phyloP scores from a whole-genome alignment of 2,329 filamentous ascomycete genomes.

The Meredithiella fracta region DNA sequence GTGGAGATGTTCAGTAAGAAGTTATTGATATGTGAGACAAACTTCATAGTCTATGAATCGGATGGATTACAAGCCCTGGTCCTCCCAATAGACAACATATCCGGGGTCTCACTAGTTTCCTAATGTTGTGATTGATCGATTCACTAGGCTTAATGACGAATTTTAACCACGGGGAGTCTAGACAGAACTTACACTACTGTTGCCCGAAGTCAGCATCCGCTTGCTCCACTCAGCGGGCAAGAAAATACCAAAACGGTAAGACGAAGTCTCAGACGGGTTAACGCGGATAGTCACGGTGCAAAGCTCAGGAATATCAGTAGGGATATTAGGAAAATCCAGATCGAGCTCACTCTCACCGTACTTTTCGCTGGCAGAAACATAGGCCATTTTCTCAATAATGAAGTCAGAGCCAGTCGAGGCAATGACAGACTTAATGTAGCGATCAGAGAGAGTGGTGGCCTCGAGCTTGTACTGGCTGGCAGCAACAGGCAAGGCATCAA shows the following conservation, averaged over 20 bases:
- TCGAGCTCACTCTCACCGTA: constrained; percentile 18
- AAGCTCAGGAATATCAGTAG: constrained; percentile 20
- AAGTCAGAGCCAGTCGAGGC: not conserved
- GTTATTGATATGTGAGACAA: not conserved
- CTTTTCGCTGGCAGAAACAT: constrained; percentile 15
- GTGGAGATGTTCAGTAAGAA: not conserved
- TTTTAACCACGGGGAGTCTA: not conserved
- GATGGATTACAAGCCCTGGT: not conserved
- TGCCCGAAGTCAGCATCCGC: constrained; percentile 21
- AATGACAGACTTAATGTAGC: not conserved
- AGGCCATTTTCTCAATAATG: constrained; percentile 5
- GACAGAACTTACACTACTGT: constrained; percentile 17
- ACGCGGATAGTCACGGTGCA: constrained; percentile 21
- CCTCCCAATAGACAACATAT: not conserved
- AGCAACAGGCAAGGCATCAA: not conserved
- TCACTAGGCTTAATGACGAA: no score
- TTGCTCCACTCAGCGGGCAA: constrained; percentile 21
- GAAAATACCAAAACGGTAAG: constrained; percentile 22
- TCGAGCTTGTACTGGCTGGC: not conserved
- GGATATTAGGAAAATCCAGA: constrained; percentile 18
- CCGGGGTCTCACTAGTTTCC: no score
- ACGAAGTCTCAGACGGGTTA: constrained; percentile 16
- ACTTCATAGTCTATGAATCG: not conserved
- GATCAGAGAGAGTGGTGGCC: not conserved
- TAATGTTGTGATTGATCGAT: no score